Base-by-base conservation (phyloP, 2,329 filamentous ascomycete genomes). In the Fonsecaea pugnacius region DNA sequence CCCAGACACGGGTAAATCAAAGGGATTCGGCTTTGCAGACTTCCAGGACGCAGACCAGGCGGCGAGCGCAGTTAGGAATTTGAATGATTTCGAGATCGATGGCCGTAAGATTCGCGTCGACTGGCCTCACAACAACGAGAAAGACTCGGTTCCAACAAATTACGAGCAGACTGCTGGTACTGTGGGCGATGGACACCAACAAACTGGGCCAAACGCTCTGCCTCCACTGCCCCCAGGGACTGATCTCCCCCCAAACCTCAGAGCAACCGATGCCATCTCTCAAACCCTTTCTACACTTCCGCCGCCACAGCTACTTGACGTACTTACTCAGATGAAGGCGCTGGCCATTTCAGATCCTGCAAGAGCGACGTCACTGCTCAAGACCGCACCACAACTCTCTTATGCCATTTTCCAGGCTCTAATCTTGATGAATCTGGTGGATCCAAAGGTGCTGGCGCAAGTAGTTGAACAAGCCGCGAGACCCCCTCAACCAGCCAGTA, bases 351-450 rank as follows among this genome's bases (percentile, higher is more conserved):
- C 84, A 27, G 92, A 98, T 71, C 92, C 94, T 1, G 84, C 85
- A 21, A 90, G 92, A 74, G 93, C 93, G 3, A 92, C 89, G 0
- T 91, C 96, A 73, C 87, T 98, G 46, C 86, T 99, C 48, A 85
- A 89, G 67, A 90, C 94, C 79, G 92, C 93, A 1, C 95, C 95
- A 0, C 95, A 99, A 78, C 87, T 99, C 51, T 88, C 91, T 4
- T 98, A 96, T 73, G 95, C 95, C 63, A 90, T 98, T 70, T 98
- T 98, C 79, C 94, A 98, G 78, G 91, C 93, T 27, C 85, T 98
- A 9, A 86, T 98, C 1, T 86, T 97, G 40, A 95, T 98, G 86
- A 92, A 92, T 52, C 87, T 98, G 9, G 92, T 98, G 62, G 94
- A 95, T 63, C 90, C 91, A 14, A 88, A 89, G 71, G 88, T 92